Percentiles rank a stretch among this genome's conserved stretches.
Conservation (phyloP, 129 eudicot genomes). For the Flaveria bidentis region DNA sequence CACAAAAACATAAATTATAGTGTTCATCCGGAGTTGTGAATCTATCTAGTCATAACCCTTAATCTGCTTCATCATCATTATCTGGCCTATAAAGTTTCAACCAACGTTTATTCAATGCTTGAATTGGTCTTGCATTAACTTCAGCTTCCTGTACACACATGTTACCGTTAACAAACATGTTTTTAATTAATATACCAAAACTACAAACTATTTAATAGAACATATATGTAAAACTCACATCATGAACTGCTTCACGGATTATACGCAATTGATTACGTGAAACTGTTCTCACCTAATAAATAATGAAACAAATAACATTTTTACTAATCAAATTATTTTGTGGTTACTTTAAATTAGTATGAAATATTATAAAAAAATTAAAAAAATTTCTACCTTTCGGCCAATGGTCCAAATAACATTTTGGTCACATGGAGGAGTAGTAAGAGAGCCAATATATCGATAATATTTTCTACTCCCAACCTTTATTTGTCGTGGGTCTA, state of each 20-base stretch:
- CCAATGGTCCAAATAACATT: constrained; percentile 41
- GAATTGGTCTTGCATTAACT: constrained; percentile 8
- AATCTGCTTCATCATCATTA: neutral
- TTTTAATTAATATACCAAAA: neutral
- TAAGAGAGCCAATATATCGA: constrained; percentile 42
- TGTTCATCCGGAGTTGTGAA: neutral
- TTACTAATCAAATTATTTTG: neutral
- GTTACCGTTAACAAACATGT: neutral
- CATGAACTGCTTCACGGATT: constrained; percentile 29
- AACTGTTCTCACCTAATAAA: constrained; percentile 22
- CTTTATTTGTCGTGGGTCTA: constrained; percentile 23
- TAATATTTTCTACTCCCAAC: constrained; percentile 30
- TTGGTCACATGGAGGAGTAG: constrained; percentile 38
- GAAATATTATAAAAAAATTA: neutral
- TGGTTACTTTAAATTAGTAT: neutral
- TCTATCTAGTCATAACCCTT: neutral
- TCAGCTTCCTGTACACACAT: constrained; percentile 8
- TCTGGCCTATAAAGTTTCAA: neutral
- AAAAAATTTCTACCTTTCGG: constrained; percentile 24
- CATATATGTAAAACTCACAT: neutral
- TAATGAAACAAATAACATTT: neutral
- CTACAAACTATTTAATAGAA: neutral
- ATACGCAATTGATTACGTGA: constrained; percentile 25
- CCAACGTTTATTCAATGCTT: neutral
- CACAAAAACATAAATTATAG: neutral